phyloP scores from a whole-genome alignment of 2,329 filamentous ascomycete species.

The Sphaerulina populicola region DNA sequence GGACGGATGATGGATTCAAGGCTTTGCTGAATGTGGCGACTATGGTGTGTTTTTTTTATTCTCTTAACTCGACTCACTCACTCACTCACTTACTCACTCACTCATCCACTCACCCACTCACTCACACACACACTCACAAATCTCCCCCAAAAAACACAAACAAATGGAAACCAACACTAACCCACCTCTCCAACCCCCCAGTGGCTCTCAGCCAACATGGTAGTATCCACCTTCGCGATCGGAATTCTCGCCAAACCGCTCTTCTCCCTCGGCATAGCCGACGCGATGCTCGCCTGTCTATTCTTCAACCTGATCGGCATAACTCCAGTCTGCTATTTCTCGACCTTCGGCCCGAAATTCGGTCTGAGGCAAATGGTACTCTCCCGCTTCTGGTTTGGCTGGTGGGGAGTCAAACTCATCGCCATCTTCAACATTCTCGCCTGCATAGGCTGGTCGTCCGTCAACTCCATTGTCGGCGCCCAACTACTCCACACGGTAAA shows the following conservation, averaged over 20 bases:
- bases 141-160: too few species aligned
- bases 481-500: constrained; percentile 71
- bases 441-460: constrained; percentile 65
- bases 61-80: too few species aligned
- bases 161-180: too few species aligned
- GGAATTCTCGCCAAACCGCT: constrained; percentile 62
- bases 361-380: constrained; percentile 73
- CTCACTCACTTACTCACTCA: too few species aligned
- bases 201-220: constrained; percentile 74
- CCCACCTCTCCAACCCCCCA: constrained; percentile 32
- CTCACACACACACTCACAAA: too few species aligned
- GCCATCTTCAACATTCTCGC: constrained; percentile 63
- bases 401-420: constrained; percentile 38
- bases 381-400: constrained; percentile 67
- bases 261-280: constrained; percentile 63
- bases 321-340: constrained; percentile 66
- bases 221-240: constrained; percentile 67
- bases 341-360: constrained; percentile 64
- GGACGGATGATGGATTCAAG: constrained; percentile 50
- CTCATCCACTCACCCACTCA: too few species aligned
- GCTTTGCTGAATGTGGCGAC: constrained; percentile 58
- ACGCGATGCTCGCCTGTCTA: constrained; percentile 61
- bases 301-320: constrained; percentile 71
- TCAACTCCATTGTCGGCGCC: constrained; percentile 72
- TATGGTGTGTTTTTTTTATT: constrained; percentile 57